Evolutionary conservation across 2,329 filamentous ascomycete genomes (phyloP), one percentile per base, ranked within the genome.

Genomic region (Colletotrichum agaves): DNA sequence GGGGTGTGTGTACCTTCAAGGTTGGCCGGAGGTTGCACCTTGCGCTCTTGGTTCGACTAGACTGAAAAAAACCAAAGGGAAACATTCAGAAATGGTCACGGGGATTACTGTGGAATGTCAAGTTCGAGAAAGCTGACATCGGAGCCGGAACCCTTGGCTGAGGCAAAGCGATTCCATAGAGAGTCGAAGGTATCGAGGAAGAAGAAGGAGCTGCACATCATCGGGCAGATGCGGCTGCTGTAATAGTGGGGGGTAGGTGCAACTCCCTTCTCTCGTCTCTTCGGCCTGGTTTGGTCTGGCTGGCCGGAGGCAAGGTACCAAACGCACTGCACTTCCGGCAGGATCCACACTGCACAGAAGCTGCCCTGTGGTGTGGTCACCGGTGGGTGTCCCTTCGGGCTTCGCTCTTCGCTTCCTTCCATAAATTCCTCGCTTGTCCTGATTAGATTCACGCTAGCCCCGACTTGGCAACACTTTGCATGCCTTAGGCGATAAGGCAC

Each of bases 191-290:
- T 53, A 52, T 59, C 53, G 53, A 65, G 61, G 41, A 66, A 56
- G 55, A 59, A 63, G 41, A 66, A 56, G 55, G 49, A 58, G 61
- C 64, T 67, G 61, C 61, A 64, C 58, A 63, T 50, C 58, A 63
- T 63, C 58, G 63, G 63, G 59, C 49, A 50, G 41, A 46, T 71
- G 70, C 35, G 67, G 46, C 59, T 71, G 69, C 46, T 70, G 63
- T n/a, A n/a, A n/a, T n/a, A n/a, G n/a, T 27, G 68, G 69, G 69
- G 70, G 33, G 67, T 27, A 31, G 43, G 44, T 37, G 15, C 53
- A 47, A 55, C 43, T 52, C 19, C 63, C 52, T 63, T 58, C 63
- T 11, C 49, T 52, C 35, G 6, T 4, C 23, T 27, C 23, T 13
- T 37, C 3, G 31, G 31, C 10, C 31, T 33, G 31, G 31, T 33